A percentile compares a stretch with the other conserved stretches of the same genome.
Conservation (phyloP, 2,329 filamentous ascomycete genomes). For the Fusarium sp. region DNA sequence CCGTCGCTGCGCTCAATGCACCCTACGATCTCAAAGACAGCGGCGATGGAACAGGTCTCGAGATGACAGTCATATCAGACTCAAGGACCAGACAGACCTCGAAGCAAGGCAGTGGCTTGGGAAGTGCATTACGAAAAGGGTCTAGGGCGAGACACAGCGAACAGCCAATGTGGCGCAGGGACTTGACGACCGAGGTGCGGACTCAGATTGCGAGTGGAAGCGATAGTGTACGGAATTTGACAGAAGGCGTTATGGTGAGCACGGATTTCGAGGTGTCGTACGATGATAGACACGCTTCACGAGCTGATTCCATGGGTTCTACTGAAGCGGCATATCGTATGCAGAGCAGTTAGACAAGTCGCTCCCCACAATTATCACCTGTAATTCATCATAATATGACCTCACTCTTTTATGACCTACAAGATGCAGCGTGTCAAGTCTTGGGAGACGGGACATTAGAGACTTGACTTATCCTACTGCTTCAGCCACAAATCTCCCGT, state of each 20-base stretch:
- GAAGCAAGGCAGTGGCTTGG: conserved; percentile 1
- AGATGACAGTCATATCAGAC: conserved; percentile 29
- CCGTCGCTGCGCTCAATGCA: conserved; percentile 35
- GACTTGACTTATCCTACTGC: no score
- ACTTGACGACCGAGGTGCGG: conserved; percentile 8
- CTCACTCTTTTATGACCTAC: not conserved
- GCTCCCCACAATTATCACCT: not conserved
- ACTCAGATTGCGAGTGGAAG: conserved; percentile 30
- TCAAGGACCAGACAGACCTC: conserved; percentile 21
- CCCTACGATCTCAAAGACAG: conserved; percentile 43
- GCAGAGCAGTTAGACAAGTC: not conserved
- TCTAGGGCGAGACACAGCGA: conserved; percentile 10
- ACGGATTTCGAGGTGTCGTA: conserved; percentile 45
- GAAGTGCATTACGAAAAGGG: conserved; percentile 6
- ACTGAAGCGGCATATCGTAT: conserved; percentile 33
- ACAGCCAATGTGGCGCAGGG: conserved; percentile 31
- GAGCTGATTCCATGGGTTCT: conserved; percentile 36
- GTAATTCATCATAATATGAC: not conserved
- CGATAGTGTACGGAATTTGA: conserved; percentile 43
- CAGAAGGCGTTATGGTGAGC: conserved; percentile 41
- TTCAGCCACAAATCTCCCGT: not conserved
- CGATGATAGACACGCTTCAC: conserved; percentile 32
- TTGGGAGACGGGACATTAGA: no score
- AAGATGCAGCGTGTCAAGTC: not conserved
- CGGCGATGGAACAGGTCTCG: conserved; percentile 32